Percentiles rank a stretch among this genome's conserved stretches.
These are phyloP conservation scores for Knufia petricola DNA, from an alignment of 2,329 filamentous ascomycete species.

Conservation along the genomic window DNA sequence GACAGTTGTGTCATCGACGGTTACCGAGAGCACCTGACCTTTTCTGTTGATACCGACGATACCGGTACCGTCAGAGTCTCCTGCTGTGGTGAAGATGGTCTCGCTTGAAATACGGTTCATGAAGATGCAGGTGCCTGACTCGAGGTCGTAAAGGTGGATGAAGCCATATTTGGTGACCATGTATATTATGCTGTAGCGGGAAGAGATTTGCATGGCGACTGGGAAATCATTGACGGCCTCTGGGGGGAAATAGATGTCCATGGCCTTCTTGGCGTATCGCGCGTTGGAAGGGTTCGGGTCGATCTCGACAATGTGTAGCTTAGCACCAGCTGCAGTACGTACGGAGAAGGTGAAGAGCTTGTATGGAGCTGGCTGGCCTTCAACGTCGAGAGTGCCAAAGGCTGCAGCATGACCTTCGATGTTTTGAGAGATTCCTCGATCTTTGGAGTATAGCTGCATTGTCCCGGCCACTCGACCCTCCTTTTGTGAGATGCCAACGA, in stretches of 20 bases:
- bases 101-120: slow-evolving; percentile 99
- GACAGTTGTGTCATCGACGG: slow-evolving; percentile 81
- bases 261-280: slow-evolving; percentile 84
- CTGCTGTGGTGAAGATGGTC: slow-evolving; percentile 90
- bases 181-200: slow-evolving; percentile 94
- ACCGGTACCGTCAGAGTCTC: slow-evolving; percentile 73
- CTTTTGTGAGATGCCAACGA: slow-evolving; percentile 90
- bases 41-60: slow-evolving; percentile 95
- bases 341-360: slow-evolving; percentile 97
- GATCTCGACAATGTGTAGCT: slow-evolving; percentile 95
- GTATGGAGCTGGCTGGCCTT: slow-evolving; percentile 80
- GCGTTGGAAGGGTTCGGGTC: slow-evolving; percentile 87
- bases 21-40: slow-evolving; percentile 90
- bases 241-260: slow-evolving; percentile 94
- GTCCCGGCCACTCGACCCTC: slow-evolving; percentile 87
- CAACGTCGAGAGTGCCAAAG: slow-evolving; percentile 80
- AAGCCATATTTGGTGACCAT: slow-evolving; percentile 98
- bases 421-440: slow-evolving; percentile 91
- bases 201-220: slow-evolving; percentile 92
- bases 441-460: slow-evolving; percentile 95
- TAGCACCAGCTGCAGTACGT: slow-evolving; percentile 76
- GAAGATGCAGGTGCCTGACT: slow-evolving; percentile 91
- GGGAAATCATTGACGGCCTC: slow-evolving; percentile 97
- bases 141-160: slow-evolving; percentile 96
- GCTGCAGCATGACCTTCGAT: slow-evolving; percentile 96